Evolutionary conservation across 768 basidiomycete species (phyloP).

Genomic region (Erythrobasidium yunnanense): DNA sequence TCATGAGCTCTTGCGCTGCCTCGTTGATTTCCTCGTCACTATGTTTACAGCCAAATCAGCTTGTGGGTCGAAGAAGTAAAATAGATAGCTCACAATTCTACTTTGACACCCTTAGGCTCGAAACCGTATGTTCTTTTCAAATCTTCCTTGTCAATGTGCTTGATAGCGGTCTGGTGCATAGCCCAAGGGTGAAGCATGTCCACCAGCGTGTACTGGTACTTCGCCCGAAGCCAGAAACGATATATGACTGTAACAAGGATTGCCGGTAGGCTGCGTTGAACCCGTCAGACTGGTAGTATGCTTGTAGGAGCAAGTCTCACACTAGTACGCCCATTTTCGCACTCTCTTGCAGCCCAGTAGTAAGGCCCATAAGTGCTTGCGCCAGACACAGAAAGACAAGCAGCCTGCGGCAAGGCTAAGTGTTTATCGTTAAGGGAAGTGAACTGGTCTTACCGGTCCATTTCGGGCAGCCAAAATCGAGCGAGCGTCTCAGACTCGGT

Average conservation of each 20-base stretch:
- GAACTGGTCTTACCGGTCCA: background rate
- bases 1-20: no score
- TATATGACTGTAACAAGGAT: background rate
- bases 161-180: background rate
- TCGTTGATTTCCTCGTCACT: no score
- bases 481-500: constrained; percentile 9
- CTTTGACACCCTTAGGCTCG: background rate
- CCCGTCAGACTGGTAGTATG: background rate
- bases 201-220: background rate
- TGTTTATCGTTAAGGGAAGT: background rate
- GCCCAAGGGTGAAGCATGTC: constrained; percentile 14
- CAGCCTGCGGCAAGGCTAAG: background rate
- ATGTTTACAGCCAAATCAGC: no score
- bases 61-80: no score
- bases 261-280: background rate
- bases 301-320: background rate
- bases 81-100: constrained; percentile 9
- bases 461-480: constrained; percentile 23
- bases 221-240: background rate
- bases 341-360: background rate
- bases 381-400: constrained; percentile 4
- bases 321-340: constrained; percentile 9
- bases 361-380: constrained; percentile 5
- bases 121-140: background rate
- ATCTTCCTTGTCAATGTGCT: background rate